A percentile compares a stretch with the other conserved stretches of the same genome.
Evolutionary conservation across 2,329 filamentous ascomycete genomes (phyloP).

Genomic region (Sarocladiaceae sp.): DNA sequence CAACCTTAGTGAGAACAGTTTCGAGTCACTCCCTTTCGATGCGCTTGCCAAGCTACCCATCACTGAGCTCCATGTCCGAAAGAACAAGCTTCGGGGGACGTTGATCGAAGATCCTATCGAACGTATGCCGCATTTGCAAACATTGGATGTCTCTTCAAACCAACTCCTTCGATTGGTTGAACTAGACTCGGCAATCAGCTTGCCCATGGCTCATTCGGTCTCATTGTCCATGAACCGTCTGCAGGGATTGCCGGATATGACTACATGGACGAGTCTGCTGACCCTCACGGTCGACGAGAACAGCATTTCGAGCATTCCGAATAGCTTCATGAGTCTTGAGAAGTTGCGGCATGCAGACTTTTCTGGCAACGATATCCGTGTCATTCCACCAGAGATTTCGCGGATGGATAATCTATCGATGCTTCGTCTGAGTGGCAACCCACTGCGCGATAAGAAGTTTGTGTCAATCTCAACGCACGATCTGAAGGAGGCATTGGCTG

Average conservation of each 20-base stretch:
- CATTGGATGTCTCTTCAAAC: slow-evolving; percentile 73
- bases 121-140: slow-evolving; percentile 59
- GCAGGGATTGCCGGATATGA: slow-evolving; percentile 63
- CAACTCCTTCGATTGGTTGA: slow-evolving; percentile 52
- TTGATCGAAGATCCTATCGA: slow-evolving; percentile 60
- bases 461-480: slow-evolving; percentile 73
- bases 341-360: slow-evolving; percentile 75
- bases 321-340: slow-evolving; percentile 62
- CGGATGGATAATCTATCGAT: slow-evolving; percentile 71
- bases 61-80: slow-evolving; percentile 65
- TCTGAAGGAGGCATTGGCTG: slow-evolving; percentile 66
- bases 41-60: slow-evolving; percentile 62
- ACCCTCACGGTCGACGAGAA: slow-evolving; percentile 80
- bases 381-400: slow-evolving; percentile 69
- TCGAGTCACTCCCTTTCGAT: slow-evolving; percentile 66
- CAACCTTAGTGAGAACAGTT: slow-evolving; percentile 73
- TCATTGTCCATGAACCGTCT: slow-evolving; percentile 78
- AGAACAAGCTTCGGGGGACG: slow-evolving; percentile 69
- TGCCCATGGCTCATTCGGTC: slow-evolving; percentile 69
- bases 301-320: slow-evolving; percentile 66
- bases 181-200: slow-evolving; percentile 38
- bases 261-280: slow-evolving; percentile 65
- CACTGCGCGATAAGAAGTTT: slow-evolving; percentile 81
- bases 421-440: slow-evolving; percentile 81
- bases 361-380: slow-evolving; percentile 74